These are phyloP conservation scores for Saccharum hybrid DNA, from an alignment of 202 grass and related monocot species.

Conservation along the genomic window DNA sequence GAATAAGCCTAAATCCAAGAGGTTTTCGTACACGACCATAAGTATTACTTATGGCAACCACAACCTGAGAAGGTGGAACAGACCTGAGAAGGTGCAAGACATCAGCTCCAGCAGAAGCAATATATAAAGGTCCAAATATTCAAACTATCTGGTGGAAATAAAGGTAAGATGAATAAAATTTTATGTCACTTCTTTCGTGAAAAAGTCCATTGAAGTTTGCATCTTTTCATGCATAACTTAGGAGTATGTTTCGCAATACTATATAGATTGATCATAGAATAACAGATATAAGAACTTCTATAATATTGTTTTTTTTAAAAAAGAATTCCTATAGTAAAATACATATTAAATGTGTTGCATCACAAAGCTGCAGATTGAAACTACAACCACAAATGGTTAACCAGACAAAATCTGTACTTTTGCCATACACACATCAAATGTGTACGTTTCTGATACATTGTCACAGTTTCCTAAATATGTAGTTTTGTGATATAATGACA, in stretches of 20 bases:
- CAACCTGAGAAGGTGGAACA: constrained; percentile 92
- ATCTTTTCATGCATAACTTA: not conserved
- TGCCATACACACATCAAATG: not conserved
- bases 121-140: constrained; percentile 8
- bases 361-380: not conserved
- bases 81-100: constrained; percentile 57
- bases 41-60: constrained; percentile 89
- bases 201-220: not conserved
- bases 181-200: not conserved
- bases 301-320: not conserved
- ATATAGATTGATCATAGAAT: not conserved
- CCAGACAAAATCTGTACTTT: not conserved
- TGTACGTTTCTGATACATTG: not conserved
- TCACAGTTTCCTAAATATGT: not conserved
- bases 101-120: constrained; percentile 44
- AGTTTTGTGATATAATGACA: not conserved
- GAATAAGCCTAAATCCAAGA: constrained; percentile 82
- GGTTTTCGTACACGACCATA: constrained; percentile 94
- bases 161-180: not conserved
- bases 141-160: not conserved
- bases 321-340: not conserved
- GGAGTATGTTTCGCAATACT: not conserved
- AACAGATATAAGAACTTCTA: not conserved
- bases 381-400: not conserved
- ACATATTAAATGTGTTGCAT: constrained; percentile 11